phyloP scores from a whole-genome alignment of 2,329 filamentous ascomycete species.

The Talaromyces sp. region DNA sequence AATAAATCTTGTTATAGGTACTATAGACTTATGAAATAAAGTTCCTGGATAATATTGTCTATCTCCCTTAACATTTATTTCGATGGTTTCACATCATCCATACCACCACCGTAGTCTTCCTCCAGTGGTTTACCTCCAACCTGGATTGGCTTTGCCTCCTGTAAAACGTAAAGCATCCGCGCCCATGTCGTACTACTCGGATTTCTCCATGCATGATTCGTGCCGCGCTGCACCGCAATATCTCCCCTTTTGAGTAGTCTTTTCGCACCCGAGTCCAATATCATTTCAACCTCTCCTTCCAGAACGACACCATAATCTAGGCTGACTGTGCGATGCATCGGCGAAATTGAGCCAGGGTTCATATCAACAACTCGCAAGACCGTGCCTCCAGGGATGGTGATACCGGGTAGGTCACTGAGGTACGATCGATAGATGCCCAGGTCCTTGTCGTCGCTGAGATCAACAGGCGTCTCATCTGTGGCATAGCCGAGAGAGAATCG shows the following conservation, averaged over 20 bases:
- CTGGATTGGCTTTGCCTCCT: background rate
- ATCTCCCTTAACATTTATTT: background rate
- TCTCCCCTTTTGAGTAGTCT: slow-evolving; percentile 50
- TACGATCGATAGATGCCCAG: background rate
- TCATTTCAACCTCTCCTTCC: slow-evolving; percentile 53
- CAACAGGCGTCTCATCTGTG: background rate
- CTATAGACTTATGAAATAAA: background rate
- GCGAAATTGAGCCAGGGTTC: slow-evolving; percentile 39
- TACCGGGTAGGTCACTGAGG: slow-evolving; percentile 25
- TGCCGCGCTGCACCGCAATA: slow-evolving; percentile 55
- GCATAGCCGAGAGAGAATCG: background rate
- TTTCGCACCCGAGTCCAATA: slow-evolving; percentile 52
- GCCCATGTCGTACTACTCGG: slow-evolving; percentile 48
- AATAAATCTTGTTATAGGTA: background rate
- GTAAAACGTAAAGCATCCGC: slow-evolving; percentile 38
- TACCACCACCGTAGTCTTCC: background rate
- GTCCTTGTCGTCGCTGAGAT: background rate
- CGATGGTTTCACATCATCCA: background rate
- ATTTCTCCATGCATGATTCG: slow-evolving; percentile 56
- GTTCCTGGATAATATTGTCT: too few species aligned
- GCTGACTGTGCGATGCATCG: slow-evolving; percentile 54
- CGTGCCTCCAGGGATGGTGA: slow-evolving; percentile 41
- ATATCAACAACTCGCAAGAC: slow-evolving; percentile 51
- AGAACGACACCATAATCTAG: slow-evolving; percentile 56
- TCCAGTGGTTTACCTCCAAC: background rate